A percentile compares a stretch with the other conserved stretches of the same genome.
phyloP scores from a whole-genome alignment of 768 basidiomycete genomes.

The Stropharia rugosoannulata region DNA sequence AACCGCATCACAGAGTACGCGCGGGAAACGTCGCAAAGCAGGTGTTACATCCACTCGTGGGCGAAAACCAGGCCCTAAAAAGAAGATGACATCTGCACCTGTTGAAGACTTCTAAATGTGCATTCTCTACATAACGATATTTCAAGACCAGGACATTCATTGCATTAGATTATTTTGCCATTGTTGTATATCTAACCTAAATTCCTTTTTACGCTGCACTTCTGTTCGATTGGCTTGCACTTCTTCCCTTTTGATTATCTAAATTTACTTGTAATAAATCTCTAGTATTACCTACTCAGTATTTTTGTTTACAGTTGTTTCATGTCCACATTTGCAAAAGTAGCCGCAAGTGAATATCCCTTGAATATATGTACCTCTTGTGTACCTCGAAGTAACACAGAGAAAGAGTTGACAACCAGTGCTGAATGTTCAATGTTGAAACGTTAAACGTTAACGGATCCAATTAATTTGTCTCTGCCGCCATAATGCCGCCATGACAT shows the following conservation, averaged over 20 bases:
- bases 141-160: conserved; percentile 1
- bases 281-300: not conserved
- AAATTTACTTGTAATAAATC: conserved; percentile 6
- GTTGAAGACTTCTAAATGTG: conserved; percentile 10
- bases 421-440: too few relatives aligned
- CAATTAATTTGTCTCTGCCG: too few relatives aligned
- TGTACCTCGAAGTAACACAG: not conserved
- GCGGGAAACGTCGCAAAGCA: conserved; percentile 43
- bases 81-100: conserved; percentile 21
- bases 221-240: not conserved
- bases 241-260: not conserved
- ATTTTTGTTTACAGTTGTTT: not conserved
- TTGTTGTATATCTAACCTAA: conserved; percentile 10
- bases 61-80: conserved; percentile 39
- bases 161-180: conserved; percentile 11
- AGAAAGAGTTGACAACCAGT: too few relatives aligned
- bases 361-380: not conserved
- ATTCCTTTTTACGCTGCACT: conserved; percentile 3
- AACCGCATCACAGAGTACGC: conserved; percentile 27
- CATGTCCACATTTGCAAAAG: not conserved
- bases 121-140: not conserved
- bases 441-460: too few relatives aligned
- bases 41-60: conserved; percentile 35
- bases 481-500: too few relatives aligned
- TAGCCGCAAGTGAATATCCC: not conserved